These are phyloP conservation scores for Saccharomycopsis phalli DNA, from an alignment of 1,139 yeast species.

Conservation along the genomic window DNA sequence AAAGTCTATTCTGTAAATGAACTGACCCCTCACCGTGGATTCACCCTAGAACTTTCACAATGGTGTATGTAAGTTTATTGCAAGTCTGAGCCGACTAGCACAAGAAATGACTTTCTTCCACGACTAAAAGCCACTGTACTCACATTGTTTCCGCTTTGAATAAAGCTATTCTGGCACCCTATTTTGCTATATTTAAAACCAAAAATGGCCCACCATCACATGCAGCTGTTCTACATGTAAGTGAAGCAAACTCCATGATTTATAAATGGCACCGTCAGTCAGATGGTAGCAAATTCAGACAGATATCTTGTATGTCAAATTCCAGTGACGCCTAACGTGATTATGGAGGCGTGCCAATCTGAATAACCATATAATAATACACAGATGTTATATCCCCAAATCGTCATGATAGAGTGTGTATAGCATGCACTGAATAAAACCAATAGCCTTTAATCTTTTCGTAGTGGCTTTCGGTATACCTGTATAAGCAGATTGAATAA, in stretches of 20 bases:
- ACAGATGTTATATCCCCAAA: slow-evolving; percentile 20
- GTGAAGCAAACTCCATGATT: slow-evolving; percentile 13
- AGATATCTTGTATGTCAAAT: slow-evolving; percentile 15
- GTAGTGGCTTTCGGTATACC: not conserved
- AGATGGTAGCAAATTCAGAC: slow-evolving; percentile 16
- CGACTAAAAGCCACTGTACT: slow-evolving; percentile 16
- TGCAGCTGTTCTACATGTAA: slow-evolving; percentile 15
- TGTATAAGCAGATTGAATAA: not conserved
- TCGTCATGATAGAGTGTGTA: slow-evolving; percentile 12
- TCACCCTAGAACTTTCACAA: slow-evolving; percentile 13
- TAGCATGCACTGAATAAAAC: slow-evolving; percentile 19
- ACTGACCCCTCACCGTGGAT: no score
- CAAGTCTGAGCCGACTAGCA: slow-evolving; percentile 1
- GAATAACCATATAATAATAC: slow-evolving; percentile 8
- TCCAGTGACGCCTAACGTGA: slow-evolving; percentile 13
- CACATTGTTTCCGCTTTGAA: slow-evolving; percentile 7
- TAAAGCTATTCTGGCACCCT: slow-evolving; percentile 10
- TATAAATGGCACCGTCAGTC: slow-evolving; percentile 11
- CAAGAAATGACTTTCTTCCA: slow-evolving; percentile 17
- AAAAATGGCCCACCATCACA: no score
- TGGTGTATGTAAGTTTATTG: slow-evolving; percentile 3
- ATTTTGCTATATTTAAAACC: slow-evolving; percentile 16
- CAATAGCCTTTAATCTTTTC: slow-evolving; percentile 3
- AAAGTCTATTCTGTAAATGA: no score
- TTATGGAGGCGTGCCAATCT: slow-evolving; percentile 18